Evolutionary conservation across 192 early-diverging fungal species (phyloP).

Genomic region (Coemansia sp.): DNA sequence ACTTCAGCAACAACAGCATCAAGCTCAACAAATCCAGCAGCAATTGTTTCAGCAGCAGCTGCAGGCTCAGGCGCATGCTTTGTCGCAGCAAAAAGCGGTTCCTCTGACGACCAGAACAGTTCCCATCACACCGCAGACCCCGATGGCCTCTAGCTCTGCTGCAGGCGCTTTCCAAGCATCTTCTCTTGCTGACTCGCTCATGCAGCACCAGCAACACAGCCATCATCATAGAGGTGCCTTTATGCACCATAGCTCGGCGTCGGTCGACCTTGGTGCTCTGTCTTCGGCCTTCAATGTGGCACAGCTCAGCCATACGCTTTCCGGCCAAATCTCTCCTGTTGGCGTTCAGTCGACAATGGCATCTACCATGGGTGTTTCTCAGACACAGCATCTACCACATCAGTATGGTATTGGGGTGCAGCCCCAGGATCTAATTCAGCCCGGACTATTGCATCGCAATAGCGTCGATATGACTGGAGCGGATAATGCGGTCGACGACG

Average conservation of each 20-base stretch:
- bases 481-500: conserved; percentile 22
- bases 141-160: neutral
- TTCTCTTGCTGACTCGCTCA: conserved; percentile 16
- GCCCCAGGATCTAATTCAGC: neutral
- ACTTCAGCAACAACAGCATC: conserved; percentile 10
- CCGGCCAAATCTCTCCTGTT: conserved; percentile 31
- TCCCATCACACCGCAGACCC: conserved; percentile 33
- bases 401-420: neutral
- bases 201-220: conserved; percentile 19
- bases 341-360: conserved; percentile 15
- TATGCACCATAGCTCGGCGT: conserved; percentile 32
- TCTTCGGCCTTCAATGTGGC: conserved; percentile 33
- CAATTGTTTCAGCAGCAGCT: conserved; percentile 15
- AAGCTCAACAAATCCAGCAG: conserved; percentile 20
- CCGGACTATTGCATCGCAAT: neutral
- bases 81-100: conserved; percentile 12
- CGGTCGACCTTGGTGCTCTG: conserved; percentile 32
- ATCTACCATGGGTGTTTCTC: conserved; percentile 2
- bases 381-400: conserved; percentile 13
- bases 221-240: conserved; percentile 5
- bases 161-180: conserved; percentile 8
- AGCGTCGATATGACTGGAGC: neutral
- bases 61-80: conserved; percentile 17
- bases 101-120: conserved; percentile 15
- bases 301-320: conserved; percentile 25